phyloP scores from a whole-genome alignment of 169 alveolate genomes.

The Plasmodium knowlesi region DNA sequence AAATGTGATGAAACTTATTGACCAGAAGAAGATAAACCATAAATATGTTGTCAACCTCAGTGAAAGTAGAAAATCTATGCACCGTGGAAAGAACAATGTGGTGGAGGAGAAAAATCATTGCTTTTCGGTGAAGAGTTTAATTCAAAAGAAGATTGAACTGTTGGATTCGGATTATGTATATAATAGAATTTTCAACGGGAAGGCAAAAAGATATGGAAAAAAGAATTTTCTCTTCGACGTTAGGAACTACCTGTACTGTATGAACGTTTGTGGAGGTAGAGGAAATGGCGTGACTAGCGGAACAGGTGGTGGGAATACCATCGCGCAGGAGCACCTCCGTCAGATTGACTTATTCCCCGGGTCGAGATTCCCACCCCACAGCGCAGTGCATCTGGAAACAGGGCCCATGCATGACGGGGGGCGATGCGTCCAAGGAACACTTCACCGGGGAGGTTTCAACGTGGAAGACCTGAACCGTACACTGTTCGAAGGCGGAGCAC shows the following conservation, averaged over 20 bases:
- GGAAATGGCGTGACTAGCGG: neutral
- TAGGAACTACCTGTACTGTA: constrained; percentile 27
- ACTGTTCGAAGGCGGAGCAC: neutral
- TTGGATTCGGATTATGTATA: constrained; percentile 49
- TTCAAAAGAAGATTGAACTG: constrained; percentile 52
- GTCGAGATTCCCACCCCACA: neutral
- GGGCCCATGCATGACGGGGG: neutral
- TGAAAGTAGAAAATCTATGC: neutral
- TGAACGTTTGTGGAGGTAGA: neutral
- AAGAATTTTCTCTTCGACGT: constrained; percentile 44
- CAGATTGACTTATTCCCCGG: neutral
- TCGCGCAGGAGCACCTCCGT: constrained; percentile 9
- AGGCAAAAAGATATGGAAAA: constrained; percentile 35
- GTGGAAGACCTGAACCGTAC: neutral
- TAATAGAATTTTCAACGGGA: constrained; percentile 1
- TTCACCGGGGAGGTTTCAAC: no score
- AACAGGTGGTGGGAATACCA: neutral
- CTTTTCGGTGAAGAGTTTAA: constrained; percentile 6
- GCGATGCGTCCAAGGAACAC: neutral
- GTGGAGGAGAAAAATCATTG: constrained; percentile 4
- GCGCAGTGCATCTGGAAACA: neutral
- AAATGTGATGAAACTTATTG: constrained; percentile 62
- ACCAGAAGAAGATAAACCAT: constrained; percentile 7
- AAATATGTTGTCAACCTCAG: constrained; percentile 24
- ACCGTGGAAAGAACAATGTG: neutral